phyloP scores from a whole-genome alignment of 805 yeast genomes.

The Candida alai region DNA sequence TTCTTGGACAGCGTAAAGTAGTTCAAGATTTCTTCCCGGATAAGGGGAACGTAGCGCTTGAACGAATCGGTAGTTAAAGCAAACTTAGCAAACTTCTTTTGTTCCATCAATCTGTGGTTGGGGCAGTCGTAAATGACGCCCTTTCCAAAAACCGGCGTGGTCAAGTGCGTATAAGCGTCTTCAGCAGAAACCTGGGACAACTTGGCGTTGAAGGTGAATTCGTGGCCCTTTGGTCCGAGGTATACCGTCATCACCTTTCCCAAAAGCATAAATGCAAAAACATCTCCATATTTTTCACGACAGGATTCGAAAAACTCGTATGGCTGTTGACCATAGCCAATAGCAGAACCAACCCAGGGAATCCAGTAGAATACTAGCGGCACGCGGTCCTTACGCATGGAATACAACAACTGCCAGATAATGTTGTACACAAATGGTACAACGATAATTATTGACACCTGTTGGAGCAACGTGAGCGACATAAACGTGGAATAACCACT shows the following conservation, averaged over 20 bases:
- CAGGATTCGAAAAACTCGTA: constrained; percentile 81
- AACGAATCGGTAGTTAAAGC: constrained; percentile 86
- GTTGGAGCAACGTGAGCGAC: constrained; percentile 23
- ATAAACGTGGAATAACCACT: constrained; percentile 16
- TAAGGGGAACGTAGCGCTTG: constrained; percentile 80
- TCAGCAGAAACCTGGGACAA: constrained; percentile 90
- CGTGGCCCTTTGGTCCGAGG: constrained; percentile 97
- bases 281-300: constrained; percentile 84
- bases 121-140: constrained; percentile 98
- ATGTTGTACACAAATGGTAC: constrained; percentile 65
- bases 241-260: constrained; percentile 95
- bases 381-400: constrained; percentile 75
- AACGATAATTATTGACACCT: constrained; percentile 30
- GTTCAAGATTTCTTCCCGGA: constrained; percentile 68
- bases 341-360: constrained; percentile 95
- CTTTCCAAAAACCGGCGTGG: constrained; percentile 99
- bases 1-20: constrained; percentile 55
- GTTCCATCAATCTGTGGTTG: constrained; percentile 92
- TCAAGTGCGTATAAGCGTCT: constrained; percentile 90
- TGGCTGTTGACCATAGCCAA: constrained; percentile 87
- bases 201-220: constrained; percentile 89
- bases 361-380: constrained; percentile 90
- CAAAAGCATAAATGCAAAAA: constrained; percentile 81
- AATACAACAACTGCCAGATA: constrained; percentile 63
- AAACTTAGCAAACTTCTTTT: constrained; percentile 91